phyloP scores from a whole-genome alignment of 2,329 filamentous ascomycete species.

The Penicillium brasilianum region DNA sequence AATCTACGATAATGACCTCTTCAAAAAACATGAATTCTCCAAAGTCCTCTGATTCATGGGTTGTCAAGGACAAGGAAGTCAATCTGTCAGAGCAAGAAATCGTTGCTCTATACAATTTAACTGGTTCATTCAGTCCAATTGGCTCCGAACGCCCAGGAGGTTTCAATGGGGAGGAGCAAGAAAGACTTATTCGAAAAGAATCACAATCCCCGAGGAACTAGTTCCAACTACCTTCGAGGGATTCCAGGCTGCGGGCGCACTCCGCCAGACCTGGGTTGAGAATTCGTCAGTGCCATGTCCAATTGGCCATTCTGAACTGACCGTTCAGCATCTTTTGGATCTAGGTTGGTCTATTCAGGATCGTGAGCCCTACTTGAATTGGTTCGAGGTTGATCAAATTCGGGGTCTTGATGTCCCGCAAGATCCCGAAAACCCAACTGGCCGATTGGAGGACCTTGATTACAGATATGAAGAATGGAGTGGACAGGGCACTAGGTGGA shows the following conservation, averaged over 20 bases:
- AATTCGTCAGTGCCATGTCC: neutral
- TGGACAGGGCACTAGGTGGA: neutral
- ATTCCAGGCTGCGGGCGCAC: neutral
- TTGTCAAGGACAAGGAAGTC: neutral
- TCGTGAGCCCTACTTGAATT: neutral
- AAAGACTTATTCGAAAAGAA: neutral
- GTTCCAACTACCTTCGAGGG: neutral
- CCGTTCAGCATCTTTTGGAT: neutral
- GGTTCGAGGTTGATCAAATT: neutral
- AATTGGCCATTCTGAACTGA: neutral
- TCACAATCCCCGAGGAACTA: neutral
- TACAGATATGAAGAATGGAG: neutral
- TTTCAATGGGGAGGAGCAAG: neutral
- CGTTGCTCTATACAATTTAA: neutral
- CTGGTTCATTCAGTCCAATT: neutral
- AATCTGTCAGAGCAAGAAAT: neutral
- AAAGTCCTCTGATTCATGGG: neutral
- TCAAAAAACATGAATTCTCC: neutral
- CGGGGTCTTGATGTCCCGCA: neutral
- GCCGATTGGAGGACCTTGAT: neutral
- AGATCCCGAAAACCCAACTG: neutral
- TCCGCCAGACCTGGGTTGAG: neutral
- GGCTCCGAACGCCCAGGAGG: neutral
- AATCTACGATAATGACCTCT: neutral
- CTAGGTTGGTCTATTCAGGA: neutral